phyloP scores from a whole-genome alignment of 2,329 filamentous ascomycete genomes.

The Epichloe festucae region DNA sequence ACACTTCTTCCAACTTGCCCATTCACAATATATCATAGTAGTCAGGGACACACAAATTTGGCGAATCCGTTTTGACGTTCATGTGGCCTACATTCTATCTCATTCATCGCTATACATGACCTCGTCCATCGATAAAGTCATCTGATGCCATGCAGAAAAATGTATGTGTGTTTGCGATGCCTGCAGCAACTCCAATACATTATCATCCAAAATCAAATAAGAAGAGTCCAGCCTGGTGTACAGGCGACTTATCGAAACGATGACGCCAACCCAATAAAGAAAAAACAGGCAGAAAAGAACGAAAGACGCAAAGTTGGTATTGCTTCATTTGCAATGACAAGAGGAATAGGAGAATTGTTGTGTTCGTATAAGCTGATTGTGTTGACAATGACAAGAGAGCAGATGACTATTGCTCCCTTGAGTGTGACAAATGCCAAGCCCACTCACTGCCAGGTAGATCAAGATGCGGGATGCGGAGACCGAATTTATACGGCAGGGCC shows the following conservation, averaged over 20 bases:
- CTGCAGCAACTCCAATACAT: background rate
- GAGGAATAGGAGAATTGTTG: background rate
- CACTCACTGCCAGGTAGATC: background rate
- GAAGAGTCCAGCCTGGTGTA: background rate
- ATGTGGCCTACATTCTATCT: background rate
- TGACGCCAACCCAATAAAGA: background rate
- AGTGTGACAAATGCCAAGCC: background rate
- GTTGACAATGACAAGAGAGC: background rate
- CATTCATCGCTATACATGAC: background rate
- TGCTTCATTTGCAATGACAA: background rate
- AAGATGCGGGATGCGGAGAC: background rate
- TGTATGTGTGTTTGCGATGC: background rate
- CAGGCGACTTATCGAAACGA: background rate
- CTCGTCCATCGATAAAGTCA: background rate
- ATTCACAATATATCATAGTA: no score
- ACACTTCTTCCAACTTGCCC: no score
- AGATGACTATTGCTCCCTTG: background rate
- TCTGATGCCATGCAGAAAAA: background rate
- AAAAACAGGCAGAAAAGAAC: background rate
- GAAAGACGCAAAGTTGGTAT: background rate
- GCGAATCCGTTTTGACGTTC: background rate
- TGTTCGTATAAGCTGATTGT: background rate
- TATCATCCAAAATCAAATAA: background rate
- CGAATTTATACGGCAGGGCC: slow-evolving; percentile 31
- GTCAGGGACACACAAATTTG: background rate